Conservation (phyloP, 2,329 filamentous ascomycete species). For the Sclerotinia nivalis region DNA sequence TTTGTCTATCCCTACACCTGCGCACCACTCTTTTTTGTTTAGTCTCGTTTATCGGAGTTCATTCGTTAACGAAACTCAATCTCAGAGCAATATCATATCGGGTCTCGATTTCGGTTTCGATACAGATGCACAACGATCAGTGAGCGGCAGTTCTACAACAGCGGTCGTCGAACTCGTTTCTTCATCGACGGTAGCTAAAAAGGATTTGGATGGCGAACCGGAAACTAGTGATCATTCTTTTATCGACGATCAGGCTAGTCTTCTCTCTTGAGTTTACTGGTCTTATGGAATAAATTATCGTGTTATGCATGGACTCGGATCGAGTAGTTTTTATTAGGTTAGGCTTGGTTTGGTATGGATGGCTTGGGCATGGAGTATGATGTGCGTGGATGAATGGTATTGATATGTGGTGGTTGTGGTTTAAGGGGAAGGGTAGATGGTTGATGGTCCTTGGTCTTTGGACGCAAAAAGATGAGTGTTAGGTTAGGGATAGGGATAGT, state of each 20-base stretch:
- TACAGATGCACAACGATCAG: constrained; percentile 8
- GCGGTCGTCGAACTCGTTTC: constrained; percentile 28
- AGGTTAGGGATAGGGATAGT: background rate
- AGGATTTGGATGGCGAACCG: constrained; percentile 26
- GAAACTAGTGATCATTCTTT: constrained; percentile 26
- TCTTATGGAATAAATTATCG: background rate
- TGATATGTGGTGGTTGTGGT: constrained; percentile 1
- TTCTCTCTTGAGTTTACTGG: constrained; percentile 34
- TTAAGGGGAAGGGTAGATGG: background rate
- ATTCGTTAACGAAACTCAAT: constrained; percentile 31
- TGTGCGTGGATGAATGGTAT: constrained; percentile 4
- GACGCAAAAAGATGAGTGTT: constrained; percentile 4
- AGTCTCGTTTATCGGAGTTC: constrained; percentile 19
- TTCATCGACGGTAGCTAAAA: constrained; percentile 7
- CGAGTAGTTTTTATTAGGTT: constrained; percentile 1
- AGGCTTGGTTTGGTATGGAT: background rate
- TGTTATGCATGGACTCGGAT: constrained; percentile 9
- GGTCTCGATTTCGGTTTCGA: constrained; percentile 29
- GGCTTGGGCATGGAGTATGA: constrained; percentile 16
- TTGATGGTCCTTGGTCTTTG: background rate
- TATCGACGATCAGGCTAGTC: constrained; percentile 37
- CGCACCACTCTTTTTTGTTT: constrained; percentile 16
- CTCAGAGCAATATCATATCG: constrained; percentile 2
- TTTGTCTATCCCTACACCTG: constrained; percentile 3
- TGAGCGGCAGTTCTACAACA: constrained; percentile 24